These are phyloP conservation scores for Rosa multiflora DNA, from an alignment of 306 rosid species.

Conservation along the genomic window DNA sequence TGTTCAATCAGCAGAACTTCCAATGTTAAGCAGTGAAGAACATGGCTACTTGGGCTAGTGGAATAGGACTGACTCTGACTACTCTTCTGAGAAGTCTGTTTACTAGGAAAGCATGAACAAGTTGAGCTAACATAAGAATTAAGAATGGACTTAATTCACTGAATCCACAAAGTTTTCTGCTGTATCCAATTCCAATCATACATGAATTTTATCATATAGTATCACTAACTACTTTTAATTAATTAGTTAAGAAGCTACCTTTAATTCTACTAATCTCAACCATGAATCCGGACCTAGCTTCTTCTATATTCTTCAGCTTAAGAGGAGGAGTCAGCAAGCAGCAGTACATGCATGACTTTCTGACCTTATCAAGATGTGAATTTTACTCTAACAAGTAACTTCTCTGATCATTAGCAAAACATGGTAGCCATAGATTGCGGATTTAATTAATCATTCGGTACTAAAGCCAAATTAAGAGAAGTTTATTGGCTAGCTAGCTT, in stretches of 20 bases:
- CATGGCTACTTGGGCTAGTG: constrained; percentile 19
- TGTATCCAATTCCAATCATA: not conserved
- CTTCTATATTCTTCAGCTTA: not conserved
- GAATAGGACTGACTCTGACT: not conserved
- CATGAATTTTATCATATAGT: not conserved
- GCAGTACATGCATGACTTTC: constrained; percentile 3
- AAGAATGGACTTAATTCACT: constrained; percentile 6
- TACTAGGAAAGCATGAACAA: not conserved
- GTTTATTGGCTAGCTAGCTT: not conserved
- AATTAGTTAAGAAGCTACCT: not conserved
- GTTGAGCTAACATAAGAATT: not conserved
- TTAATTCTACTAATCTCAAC: not conserved
- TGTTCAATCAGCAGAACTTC: not conserved
- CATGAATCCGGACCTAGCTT: not conserved
- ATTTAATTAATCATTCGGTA: not conserved
- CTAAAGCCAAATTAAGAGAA: not conserved
- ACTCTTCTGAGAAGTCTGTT: constrained; percentile 15
- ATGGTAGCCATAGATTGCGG: not conserved
- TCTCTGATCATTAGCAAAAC: not conserved
- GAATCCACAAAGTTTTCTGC: not conserved
- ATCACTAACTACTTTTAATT: not conserved
- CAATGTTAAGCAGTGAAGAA: constrained; percentile 6
- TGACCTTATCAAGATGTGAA: not conserved
- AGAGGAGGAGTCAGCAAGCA: not conserved
- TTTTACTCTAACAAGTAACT: constrained; percentile 1